These are phyloP conservation scores for Cunninghamia lanceolata DNA, from an alignment of 75 land plant species.

Conservation along the genomic window DNA sequence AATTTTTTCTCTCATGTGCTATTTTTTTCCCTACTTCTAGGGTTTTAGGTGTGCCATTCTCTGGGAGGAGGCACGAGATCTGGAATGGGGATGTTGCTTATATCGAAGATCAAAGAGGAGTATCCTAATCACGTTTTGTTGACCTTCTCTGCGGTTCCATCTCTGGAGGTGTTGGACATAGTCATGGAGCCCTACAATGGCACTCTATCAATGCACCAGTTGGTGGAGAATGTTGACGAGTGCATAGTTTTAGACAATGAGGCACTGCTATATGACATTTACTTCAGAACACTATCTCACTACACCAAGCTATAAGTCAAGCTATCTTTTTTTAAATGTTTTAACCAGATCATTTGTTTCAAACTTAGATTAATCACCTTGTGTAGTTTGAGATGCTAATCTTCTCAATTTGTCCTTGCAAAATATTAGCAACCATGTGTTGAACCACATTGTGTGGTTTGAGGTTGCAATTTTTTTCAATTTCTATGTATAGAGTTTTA, in stretches of 20 bases:
- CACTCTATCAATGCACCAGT: slow-evolving; percentile 48
- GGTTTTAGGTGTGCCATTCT: slow-evolving; percentile 48
- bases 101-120: slow-evolving; percentile 44
- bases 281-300: slow-evolving; percentile 62
- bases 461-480: too few relatives aligned
- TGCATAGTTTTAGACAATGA: slow-evolving; percentile 44
- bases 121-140: slow-evolving; percentile 47
- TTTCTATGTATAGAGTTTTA: too few relatives aligned
- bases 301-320: slow-evolving; percentile 39
- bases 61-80: slow-evolving; percentile 54
- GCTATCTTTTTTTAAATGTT: neutral
- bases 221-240: slow-evolving; percentile 54
- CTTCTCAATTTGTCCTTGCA: neutral
- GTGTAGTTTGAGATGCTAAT: neutral
- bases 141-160: too few relatives aligned
- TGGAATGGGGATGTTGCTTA: slow-evolving; percentile 39
- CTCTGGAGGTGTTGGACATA: slow-evolving; percentile 36
- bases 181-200: slow-evolving; percentile 47
- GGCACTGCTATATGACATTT: slow-evolving; percentile 42
- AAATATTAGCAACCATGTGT: too few relatives aligned
- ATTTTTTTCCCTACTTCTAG: neutral
- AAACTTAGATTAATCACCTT: too few relatives aligned
- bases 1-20: neutral
- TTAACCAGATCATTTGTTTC: neutral
- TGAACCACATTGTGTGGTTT: too few relatives aligned